Base-by-base conservation (phyloP, 495 filamentous ascomycete species). In the Lasiosphaeria hispida region DNA sequence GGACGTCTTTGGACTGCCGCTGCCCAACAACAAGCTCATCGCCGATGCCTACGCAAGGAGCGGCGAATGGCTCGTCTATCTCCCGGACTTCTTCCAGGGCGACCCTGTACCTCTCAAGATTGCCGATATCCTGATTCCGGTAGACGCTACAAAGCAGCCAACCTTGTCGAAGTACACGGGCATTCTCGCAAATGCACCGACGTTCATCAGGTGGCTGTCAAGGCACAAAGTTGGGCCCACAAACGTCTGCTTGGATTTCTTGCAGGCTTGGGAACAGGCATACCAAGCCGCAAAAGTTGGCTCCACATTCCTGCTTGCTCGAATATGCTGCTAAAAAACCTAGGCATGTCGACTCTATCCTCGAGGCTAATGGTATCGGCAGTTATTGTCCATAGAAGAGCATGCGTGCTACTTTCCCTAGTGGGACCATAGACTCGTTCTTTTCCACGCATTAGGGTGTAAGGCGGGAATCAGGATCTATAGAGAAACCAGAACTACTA, bases 31-130 rank as follows among this genome's bases (percentile, higher is more conserved):
- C 61, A 72, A 69, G 55, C 68, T 77, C 55, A 74, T 77, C 30
- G 75, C 72, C 53, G 75, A 77, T 58, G 65, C 66, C 52, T 76
- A 76, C 61, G 75, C 74, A 48, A 67, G 67, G 56, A 71, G 65
- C 42, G 72, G 72, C 57, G 74, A 76, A 52, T 77, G 63, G 37
- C 69, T 73, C 10, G 63, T 69, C 48, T 76, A 77, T 63, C 60
- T 77, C 18, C 74, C 75, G 4, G 75, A 77, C 59, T 71, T 77
- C 55, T 75, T 73, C 56, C 23, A 74, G 40, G 74, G 74, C 40
- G 75, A 77, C 57, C 72, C 74, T 37, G 56, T 75, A 7, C 60
- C 57, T 15, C 57, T 75, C 33, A 64, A 65, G 44, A 48, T 72
- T 44, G 70, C 75, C 23, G 67, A 77, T 40, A 51, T 72, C 15